A percentile compares a stretch with the other conserved stretches of the same genome.
phyloP scores from a whole-genome alignment of 78 protist genomes.

The Blattamonas nauphoetae region DNA sequence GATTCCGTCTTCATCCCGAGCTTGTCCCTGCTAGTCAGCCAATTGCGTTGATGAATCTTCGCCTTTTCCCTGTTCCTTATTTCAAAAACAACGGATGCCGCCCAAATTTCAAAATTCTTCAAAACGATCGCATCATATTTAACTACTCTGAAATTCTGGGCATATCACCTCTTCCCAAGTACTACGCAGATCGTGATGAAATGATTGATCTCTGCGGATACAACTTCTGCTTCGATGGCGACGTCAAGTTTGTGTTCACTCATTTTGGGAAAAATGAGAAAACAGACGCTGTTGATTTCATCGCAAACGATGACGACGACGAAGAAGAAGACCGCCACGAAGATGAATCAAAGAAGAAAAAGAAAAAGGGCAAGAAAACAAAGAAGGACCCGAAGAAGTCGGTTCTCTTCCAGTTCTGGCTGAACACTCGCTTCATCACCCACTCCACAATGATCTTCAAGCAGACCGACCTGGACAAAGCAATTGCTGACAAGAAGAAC shows the following conservation, averaged over 20 bases:
- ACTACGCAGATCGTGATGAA: too few species aligned
- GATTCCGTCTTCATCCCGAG: neutral
- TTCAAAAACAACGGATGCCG: neutral
- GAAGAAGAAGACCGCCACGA: too few species aligned
- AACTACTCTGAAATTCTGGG: too few species aligned
- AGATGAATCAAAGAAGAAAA: too few species aligned
- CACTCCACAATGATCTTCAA: neutral
- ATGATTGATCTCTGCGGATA: too few species aligned
- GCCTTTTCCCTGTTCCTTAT: neutral
- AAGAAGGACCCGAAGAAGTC: too few species aligned
- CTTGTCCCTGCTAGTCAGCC: neutral
- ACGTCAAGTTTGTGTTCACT: neutral
- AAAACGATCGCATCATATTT: neutral
- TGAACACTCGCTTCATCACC: neutral
- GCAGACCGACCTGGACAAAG: neutral
- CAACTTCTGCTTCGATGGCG: neutral
- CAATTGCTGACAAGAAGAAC: neutral
- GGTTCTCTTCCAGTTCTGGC: slow-evolving; percentile 11
- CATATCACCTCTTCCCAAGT: too few species aligned
- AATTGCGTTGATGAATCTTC: neutral
- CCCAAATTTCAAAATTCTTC: too few species aligned
- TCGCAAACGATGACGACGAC: too few species aligned
- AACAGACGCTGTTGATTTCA: too few species aligned
- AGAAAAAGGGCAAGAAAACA: too few species aligned
- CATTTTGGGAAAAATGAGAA: too few species aligned